Evolutionary conservation across 2,329 filamentous ascomycete genomes (phyloP), one percentile per base, ranked within the genome.

Genomic region (Phaeosphaeria sp.): DNA sequence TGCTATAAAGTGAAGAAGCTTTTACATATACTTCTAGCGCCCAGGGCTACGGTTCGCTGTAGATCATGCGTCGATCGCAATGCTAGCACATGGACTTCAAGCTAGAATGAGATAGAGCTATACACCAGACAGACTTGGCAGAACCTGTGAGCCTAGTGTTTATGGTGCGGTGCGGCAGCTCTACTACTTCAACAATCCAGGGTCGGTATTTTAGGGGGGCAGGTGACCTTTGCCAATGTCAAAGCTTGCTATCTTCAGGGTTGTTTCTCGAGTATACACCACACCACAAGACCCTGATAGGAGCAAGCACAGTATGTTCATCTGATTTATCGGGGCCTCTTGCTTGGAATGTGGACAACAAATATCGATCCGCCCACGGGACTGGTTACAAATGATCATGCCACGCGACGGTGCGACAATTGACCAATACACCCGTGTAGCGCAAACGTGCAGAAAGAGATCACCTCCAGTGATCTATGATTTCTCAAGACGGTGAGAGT

Each of bases 31-130:
- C n/a, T n/a, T 18, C 18, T 15, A 22, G 27, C 27, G 11, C 27
- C 46, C 46, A 17, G 27, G 11, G n/a, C 50, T 9, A 33, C 27
- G 50, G 50, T 44, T 20, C 39, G 9, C 18, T 52, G 50, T n/a
- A 36, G 50, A 52, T 52, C 50, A 20, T 27, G 23, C 25, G 50
- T 52, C 41, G 50, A 52, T 52, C 50, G 23, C 50, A 46, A 52
- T 52, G 41, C 23, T 20, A 17, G 13, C 44, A 17, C 20, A 46
- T 25, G 18, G 18, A 27, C 13, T 33, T 21, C n/a, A 15, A 9
- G 41, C 41, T 43, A 43, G n/a, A 4, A 20, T 3, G 20, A n/a
- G 11, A 43, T n/a, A 21, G 41, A 43, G 17, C n/a, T 4, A 15
- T 18, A 43, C 20, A 15, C 30, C 13, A 36, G 3, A 36, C 3